Base-by-base conservation (phyloP, 352 stramenopile species). In the Thalassiosira mediterranea region DNA sequence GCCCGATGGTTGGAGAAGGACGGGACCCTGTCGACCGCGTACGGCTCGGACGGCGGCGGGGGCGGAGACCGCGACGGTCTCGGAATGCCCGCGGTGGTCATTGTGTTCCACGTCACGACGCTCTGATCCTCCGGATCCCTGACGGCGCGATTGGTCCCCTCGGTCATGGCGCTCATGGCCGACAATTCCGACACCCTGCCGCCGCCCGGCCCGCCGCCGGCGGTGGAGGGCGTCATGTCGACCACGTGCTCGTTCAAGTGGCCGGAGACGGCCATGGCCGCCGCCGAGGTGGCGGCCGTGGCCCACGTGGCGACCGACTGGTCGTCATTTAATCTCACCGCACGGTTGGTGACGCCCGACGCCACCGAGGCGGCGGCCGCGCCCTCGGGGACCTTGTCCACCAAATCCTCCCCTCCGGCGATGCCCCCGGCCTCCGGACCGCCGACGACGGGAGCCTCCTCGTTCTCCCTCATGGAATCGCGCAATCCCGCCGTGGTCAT, bases 301-400 rank as follows among this genome's bases (percentile, higher is more conserved):
- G 56, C 57, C 71, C 71, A 79, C 8, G 71, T 79, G 11, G 71
- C 71, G 13, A 79, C 71, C 29, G 61, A 73, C 57, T 79, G 71
- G 68, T 79, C 71, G 26, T 79, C 71, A 23, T 61, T 73, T 4
- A 46, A 26, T 13, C 62, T 54, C n/a, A 79, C 47, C 1, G 71
- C 62, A 44, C 21, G 23, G 47, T 69, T 53, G 7, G 71, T 79
- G n/a, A 28, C 73, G 29, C 19, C 61, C 19, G 61, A 70, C 4
- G 26, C 46, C 21, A 56, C 26, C 3, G 61, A 70, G 7, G 46
- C 51, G 5, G 32, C 26, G 21, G 17, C 38, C 2, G 26, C 51
- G 38, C n/a, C 11, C 7, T 42, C 34, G 21, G 61, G 61, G 15
- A 70, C 61, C 23, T 61, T 32, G 32, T 70, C 61, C 3, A 70